Conservation (phyloP, 2,329 filamentous ascomycete species). For the Aspergillus flavus region DNA sequence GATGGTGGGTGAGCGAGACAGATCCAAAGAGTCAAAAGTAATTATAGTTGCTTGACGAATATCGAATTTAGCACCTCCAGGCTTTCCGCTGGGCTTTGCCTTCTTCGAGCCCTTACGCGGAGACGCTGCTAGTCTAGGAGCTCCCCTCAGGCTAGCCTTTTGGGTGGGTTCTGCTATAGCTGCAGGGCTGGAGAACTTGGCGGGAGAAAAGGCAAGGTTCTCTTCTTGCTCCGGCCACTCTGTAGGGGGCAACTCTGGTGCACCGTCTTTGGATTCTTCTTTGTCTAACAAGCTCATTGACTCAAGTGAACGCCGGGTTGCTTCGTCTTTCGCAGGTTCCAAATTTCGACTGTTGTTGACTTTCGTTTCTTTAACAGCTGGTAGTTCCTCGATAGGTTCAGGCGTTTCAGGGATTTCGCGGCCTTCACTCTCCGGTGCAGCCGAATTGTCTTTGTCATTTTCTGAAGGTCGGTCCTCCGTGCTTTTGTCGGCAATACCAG, state of each 20-base stretch:
- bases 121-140: conserved; percentile 16
- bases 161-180: conserved; percentile 16
- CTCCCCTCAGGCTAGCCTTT: conserved; percentile 13
- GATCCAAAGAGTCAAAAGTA: conserved; percentile 82
- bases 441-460: conserved; percentile 14
- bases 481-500: conserved; percentile 25
- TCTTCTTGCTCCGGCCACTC: conserved; percentile 38
- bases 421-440: conserved; percentile 22
- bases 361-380: neutral
- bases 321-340: conserved; percentile 26
- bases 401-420: conserved; percentile 35
- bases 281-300: conserved; percentile 34
- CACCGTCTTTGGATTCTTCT: neutral
- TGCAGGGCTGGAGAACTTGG: conserved; percentile 20
- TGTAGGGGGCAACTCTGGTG: conserved; percentile 8
- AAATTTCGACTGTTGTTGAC: conserved; percentile 2
- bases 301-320: conserved; percentile 27
- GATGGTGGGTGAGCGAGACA: conserved; percentile 64
- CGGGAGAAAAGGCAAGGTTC: conserved; percentile 18
- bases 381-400: conserved; percentile 9
- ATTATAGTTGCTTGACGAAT: conserved; percentile 70
- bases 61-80: conserved; percentile 45
- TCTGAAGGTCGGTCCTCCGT: neutral
- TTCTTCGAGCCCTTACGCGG: conserved; percentile 24
- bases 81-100: conserved; percentile 37